A percentile compares a stretch with the other conserved stretches of the same genome.
Conservation (phyloP, 1,284 basidiomycete genomes). For the Hypsizygus ulmarius region DNA sequence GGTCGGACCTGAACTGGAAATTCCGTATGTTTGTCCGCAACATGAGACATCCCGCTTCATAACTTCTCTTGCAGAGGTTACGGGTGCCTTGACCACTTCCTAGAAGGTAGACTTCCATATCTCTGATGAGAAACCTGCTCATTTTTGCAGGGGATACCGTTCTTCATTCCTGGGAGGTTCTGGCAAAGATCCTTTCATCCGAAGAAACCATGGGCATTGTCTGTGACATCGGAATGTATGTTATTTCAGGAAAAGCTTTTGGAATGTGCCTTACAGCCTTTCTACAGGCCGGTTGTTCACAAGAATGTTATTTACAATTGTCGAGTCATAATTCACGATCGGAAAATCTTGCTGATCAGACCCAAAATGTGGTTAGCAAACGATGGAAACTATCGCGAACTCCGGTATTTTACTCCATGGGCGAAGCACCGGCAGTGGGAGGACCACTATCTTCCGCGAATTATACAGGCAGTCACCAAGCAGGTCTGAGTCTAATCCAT, state of each 20-base stretch:
- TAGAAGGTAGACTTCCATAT: slow-evolving; percentile 60
- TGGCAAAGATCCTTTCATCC: slow-evolving; percentile 81
- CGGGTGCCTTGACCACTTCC: slow-evolving; percentile 92
- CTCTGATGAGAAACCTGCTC: neutral
- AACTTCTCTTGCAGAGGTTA: slow-evolving; percentile 65
- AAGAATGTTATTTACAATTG: slow-evolving; percentile 99
- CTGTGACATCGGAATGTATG: slow-evolving; percentile 93
- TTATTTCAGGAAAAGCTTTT: slow-evolving; percentile 8
- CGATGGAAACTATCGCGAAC: slow-evolving; percentile 96
- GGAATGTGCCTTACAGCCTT: slow-evolving; percentile 3
- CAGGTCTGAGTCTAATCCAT: slow-evolving; percentile 53
- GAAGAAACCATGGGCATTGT: slow-evolving; percentile 78
- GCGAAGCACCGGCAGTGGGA: slow-evolving; percentile 84
- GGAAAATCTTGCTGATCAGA: slow-evolving; percentile 87
- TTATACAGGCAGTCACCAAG: slow-evolving; percentile 84
- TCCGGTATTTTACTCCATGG: slow-evolving; percentile 97
- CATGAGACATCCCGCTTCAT: neutral
- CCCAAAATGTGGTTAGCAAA: slow-evolving; percentile 99
- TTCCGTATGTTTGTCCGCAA: slow-evolving; percentile 62
- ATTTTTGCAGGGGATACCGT: slow-evolving; percentile 77
- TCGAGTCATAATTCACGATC: slow-evolving; percentile 84
- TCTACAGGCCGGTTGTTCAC: slow-evolving; percentile 85
- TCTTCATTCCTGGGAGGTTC: slow-evolving; percentile 95
- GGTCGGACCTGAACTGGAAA: slow-evolving; percentile 99
- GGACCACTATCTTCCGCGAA: slow-evolving; percentile 85